These are phyloP conservation scores for Blumeriella jaapii DNA, from an alignment of 2,329 filamentous ascomycete genomes.

Conservation along the genomic window DNA sequence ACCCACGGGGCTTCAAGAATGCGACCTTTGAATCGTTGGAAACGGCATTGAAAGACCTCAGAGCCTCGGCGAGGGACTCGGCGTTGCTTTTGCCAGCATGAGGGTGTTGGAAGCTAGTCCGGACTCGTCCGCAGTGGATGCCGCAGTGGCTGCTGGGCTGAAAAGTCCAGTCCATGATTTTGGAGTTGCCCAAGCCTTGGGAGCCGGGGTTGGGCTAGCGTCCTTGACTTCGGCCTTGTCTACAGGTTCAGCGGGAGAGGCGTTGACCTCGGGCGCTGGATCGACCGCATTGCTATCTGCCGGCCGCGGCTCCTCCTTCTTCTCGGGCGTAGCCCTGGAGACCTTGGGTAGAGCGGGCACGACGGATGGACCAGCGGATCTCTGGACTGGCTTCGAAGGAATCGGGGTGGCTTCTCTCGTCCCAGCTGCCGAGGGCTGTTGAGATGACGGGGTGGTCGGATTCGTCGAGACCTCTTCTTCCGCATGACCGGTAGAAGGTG, in stretches of 20 bases:
- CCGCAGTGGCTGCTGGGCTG: slow-evolving; percentile 36
- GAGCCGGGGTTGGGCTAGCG: slow-evolving; percentile 30
- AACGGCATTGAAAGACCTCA: slow-evolving; percentile 57
- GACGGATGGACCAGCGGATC: slow-evolving; percentile 34
- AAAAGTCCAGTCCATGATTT: slow-evolving; percentile 62
- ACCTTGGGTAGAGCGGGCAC: slow-evolving; percentile 32
- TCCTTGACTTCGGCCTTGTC: slow-evolving; percentile 25
- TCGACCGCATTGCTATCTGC: slow-evolving; percentile 11
- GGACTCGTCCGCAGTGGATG: slow-evolving; percentile 25
- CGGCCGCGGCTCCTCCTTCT: slow-evolving; percentile 2
- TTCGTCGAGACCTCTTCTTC: slow-evolving; percentile 35
- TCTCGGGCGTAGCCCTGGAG: slow-evolving; percentile 13
- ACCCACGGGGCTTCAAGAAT: slow-evolving; percentile 83
- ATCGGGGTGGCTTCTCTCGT: slow-evolving; percentile 20
- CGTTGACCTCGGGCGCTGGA: slow-evolving; percentile 1
- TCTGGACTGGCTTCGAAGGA: slow-evolving; percentile 22
- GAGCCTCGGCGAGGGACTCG: slow-evolving; percentile 62
- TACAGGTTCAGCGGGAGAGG: slow-evolving; percentile 1
- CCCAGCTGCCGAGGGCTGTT: slow-evolving; percentile 11
- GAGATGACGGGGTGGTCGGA: slow-evolving; percentile 41
- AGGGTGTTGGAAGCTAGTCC: slow-evolving; percentile 24
- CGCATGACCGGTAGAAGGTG: slow-evolving; percentile 32
- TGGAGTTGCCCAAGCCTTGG: slow-evolving; percentile 33
- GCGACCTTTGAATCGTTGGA: slow-evolving; percentile 50
- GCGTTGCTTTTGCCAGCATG: slow-evolving; percentile 35